Base-by-base conservation (phyloP, 305 asterid species). In the Solanum hybrid region DNA sequence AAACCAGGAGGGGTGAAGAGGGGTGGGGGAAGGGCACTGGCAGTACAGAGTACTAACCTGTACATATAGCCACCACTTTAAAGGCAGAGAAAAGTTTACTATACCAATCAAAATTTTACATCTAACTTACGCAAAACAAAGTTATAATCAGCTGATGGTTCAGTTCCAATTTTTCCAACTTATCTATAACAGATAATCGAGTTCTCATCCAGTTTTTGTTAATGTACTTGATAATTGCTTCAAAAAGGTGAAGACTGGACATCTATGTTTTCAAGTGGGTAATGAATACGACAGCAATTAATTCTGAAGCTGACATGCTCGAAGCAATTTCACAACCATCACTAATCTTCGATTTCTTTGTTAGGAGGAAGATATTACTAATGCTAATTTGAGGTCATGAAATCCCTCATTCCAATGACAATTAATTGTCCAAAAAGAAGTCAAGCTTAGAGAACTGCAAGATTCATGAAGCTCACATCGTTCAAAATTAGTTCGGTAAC, bases 401-500 rank as follows among this genome's bases (percentile, higher is more conserved):
- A 51, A 29, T 28, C 40, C 87, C 73, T 42, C 28, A 83, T 28
- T 83, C 11, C 36, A 84, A 31, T 84, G 88, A 51, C 18, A 73
- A 51, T 31, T 84, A 31, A 31, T 51, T n/a, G 90, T 18, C 74
- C 35, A 36, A 31, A 42, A 51, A 88, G 78, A 77, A 51, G 57
- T 14, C 75, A 36, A 71, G 42, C 64, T 67, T 35, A 86, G 79
- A 73, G 46, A 37, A 75, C 75, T 29, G 80, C 87, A 85, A 36
- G 80, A 89, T 89, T 20, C 76, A 31, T 51, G 92, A 92, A 89
- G 64, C 97, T 94, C 92, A 97, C 99, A 92, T 97, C 97, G 84
- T 97, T 94, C 91, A 96, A 87, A 39, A 97, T 94, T 91, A 96
- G 98, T 91, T 97, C 99, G 1, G 97, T 93, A 91, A 97, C 97